Conservation (phyloP, 495 filamentous ascomycete species). For the Tuber umbilicatum region DNA sequence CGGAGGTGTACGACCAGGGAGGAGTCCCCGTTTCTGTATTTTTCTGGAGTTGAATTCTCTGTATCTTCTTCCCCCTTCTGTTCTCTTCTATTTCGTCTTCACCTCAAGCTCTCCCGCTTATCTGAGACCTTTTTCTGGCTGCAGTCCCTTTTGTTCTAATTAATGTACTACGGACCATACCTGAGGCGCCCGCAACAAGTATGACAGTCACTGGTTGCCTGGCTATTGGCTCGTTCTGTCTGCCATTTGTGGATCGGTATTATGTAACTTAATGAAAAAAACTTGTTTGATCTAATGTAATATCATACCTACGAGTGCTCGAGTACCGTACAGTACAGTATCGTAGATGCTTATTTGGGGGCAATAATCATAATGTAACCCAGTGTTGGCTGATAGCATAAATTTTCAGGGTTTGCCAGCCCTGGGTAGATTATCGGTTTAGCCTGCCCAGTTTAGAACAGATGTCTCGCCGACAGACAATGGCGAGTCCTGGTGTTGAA, state of each 20-base stretch:
- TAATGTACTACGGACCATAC: neutral
- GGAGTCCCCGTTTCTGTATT: slow-evolving; percentile 10
- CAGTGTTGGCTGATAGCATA: neutral
- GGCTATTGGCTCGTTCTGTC: neutral
- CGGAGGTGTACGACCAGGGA: slow-evolving; percentile 1
- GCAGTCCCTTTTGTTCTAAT: slow-evolving; percentile 2
- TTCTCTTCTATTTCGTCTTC: slow-evolving; percentile 10
- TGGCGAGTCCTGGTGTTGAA: neutral
- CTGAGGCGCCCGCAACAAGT: neutral
- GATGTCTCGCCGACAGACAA: neutral
- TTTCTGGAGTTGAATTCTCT: slow-evolving; percentile 3
- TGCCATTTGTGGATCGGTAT: neutral
- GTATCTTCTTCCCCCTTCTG: slow-evolving; percentile 3
- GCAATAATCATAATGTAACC: neutral
- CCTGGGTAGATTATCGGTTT: neutral
- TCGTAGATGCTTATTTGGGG: neutral
- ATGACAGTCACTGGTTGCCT: neutral
- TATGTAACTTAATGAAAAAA: slow-evolving; percentile 1
- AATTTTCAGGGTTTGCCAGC: neutral
- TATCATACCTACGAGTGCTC: no score
- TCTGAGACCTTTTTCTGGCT: slow-evolving; percentile 5
- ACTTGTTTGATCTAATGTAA: neutral
- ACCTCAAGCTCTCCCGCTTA: neutral
- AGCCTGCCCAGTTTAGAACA: neutral
- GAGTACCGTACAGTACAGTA: no score